phyloP scores from a whole-genome alignment of 306 rosid species.

The Rubus parviflorus region DNA sequence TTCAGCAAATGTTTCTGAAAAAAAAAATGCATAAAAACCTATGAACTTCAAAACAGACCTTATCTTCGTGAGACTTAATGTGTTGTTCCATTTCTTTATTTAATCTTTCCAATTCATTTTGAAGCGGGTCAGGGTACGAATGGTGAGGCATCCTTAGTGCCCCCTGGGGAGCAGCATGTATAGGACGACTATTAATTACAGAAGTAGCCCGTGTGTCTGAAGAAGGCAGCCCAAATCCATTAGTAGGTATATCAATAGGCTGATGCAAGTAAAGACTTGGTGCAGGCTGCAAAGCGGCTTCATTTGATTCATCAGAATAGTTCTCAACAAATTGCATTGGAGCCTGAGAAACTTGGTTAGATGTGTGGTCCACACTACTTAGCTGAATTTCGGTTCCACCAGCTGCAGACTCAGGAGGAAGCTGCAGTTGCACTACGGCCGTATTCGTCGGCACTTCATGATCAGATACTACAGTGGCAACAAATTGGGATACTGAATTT shows the following conservation, averaged over 20 bases:
- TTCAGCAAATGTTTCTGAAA: conserved; percentile 17
- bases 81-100: conserved; percentile 36
- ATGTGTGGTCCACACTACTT: conserved; percentile 11
- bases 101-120: conserved; percentile 57
- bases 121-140: conserved; percentile 52
- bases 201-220: conserved; percentile 38
- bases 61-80: conserved; percentile 37
- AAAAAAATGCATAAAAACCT: conserved; percentile 10
- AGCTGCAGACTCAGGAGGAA: not conserved
- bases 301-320: conserved; percentile 16
- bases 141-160: conserved; percentile 29
- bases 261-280: not conserved
- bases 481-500: conserved; percentile 24
- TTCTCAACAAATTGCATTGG: conserved; percentile 27
- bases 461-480: conserved; percentile 15
- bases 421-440: conserved; percentile 35
- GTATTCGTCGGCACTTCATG: conserved; percentile 26
- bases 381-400: conserved; percentile 24
- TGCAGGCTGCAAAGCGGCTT: conserved; percentile 21
- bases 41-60: conserved; percentile 47
- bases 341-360: conserved; percentile 22
- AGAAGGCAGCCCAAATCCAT: conserved; percentile 23
- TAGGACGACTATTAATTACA: conserved; percentile 41
- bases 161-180: conserved; percentile 38
- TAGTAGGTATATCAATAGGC: not conserved